These are phyloP conservation scores for Leccinum broughii DNA, from an alignment of 768 basidiomycete species.

Conservation along the genomic window DNA sequence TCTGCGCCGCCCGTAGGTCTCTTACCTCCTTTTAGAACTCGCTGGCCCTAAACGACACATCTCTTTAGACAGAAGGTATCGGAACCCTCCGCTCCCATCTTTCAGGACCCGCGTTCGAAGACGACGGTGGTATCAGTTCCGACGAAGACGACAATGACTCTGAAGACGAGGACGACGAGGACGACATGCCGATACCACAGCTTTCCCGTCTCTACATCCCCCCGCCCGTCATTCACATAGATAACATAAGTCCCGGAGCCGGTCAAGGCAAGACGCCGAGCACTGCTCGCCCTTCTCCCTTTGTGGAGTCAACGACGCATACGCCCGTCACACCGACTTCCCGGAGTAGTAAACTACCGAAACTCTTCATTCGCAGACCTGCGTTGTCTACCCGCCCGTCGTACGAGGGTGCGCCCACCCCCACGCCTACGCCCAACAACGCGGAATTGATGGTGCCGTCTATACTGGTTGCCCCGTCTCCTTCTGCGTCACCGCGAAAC, in stretches of 20 bases:
- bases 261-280: conserved; percentile 19
- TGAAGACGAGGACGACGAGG: conserved; percentile 24
- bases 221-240: too few species aligned
- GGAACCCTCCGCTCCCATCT: conserved; percentile 76
- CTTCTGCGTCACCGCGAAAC: too few species aligned
- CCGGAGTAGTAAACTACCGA: conserved; percentile 32
- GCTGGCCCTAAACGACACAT: not conserved
- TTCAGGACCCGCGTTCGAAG: conserved; percentile 56
- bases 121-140: conserved; percentile 75
- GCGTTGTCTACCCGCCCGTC: conserved; percentile 33
- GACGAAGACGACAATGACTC: conserved; percentile 44
- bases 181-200: too few species aligned
- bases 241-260: too few species aligned
- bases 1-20: conserved; percentile 74
- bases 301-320: conserved; percentile 20
- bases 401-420: conserved; percentile 20
- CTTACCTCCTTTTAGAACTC: not conserved
- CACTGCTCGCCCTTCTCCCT: conserved; percentile 26
- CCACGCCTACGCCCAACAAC: too few species aligned
- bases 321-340: conserved; percentile 33
- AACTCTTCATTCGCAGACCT: conserved; percentile 37
- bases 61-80: conserved; percentile 73
- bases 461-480: too few species aligned
- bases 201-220: too few species aligned
- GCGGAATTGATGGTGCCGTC: too few species aligned